These are phyloP conservation scores for Linnemannia zychae DNA, from an alignment of 192 early-diverging fungal genomes.

Conservation along the genomic window DNA sequence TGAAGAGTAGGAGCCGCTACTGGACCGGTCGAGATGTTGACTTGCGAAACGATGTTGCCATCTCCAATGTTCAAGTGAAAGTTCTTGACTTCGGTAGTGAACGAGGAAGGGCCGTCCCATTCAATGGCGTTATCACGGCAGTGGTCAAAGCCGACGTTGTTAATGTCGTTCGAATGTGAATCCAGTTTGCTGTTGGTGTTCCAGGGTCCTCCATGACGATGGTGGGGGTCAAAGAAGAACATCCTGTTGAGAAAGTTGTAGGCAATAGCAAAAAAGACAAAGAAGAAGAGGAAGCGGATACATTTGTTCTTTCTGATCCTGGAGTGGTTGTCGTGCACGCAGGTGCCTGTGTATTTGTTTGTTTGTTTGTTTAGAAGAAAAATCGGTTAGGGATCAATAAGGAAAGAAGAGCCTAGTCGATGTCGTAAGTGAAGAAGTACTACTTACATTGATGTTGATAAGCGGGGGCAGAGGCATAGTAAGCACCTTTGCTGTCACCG, in stretches of 20 bases:
- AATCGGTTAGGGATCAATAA: background rate
- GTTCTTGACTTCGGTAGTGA: constrained; percentile 16
- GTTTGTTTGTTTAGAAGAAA: too few species aligned
- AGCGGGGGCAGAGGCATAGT: background rate
- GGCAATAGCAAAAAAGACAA: background rate
- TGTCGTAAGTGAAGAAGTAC: background rate
- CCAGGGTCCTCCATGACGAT: background rate
- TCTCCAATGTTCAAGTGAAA: constrained; percentile 19
- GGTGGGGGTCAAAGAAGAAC: background rate
- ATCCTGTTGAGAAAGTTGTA: background rate
- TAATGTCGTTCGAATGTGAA: background rate
- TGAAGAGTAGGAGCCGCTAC: constrained; percentile 22
- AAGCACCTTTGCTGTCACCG: constrained; percentile 10
- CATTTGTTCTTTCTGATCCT: background rate
- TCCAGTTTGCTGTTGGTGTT: background rate
- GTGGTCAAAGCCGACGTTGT: background rate
- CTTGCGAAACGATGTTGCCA: constrained; percentile 7
- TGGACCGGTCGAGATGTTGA: constrained; percentile 5
- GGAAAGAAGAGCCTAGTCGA: background rate
- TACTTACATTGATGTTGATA: background rate
- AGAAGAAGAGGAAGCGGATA: background rate
- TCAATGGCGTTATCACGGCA: constrained; percentile 8
- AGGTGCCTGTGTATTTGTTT: too few species aligned
- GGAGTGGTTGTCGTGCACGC: background rate
- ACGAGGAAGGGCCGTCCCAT: constrained; percentile 21